Base-by-base conservation (phyloP, 2,329 filamentous ascomycete genomes). In the Trichoderma arundinaceum region DNA sequence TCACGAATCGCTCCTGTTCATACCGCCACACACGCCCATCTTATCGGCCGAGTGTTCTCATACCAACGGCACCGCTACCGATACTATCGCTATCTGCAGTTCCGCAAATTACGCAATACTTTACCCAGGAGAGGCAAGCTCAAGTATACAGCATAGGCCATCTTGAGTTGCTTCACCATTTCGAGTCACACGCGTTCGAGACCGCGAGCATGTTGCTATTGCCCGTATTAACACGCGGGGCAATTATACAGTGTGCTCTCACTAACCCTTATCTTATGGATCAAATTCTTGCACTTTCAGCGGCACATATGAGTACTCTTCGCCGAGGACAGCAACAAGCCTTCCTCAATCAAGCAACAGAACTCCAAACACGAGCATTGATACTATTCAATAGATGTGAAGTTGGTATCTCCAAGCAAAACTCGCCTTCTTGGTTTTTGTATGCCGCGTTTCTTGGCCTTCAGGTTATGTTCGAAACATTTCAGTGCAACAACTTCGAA, bases 381-480 rank as follows among this genome's bases (percentile, higher is more conserved):
- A 67, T 68, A 32, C 69, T 70, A 9, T 77, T 73, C 68, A 78
- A 72, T 49, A 28, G 64, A n/a, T 63, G 68, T 68, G 51, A 66
- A 70, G 22, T 41, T 48, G 35, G 54, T 1, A 44, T 68, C 4
- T 65, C 68, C 5, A 68, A 72, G 6, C 68, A 69, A 4, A 74
- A 74, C 62, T 73, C 72, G 28, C 73, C 72, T 46, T 69, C 74
- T 1, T 69, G 75, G 44, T 76, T 78, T 33, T 66, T 79, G 6
- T 81, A 80, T 66, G 73, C 77, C 4, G 70, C 73, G 6, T 44
- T 75, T 17, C 67, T 79, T 0, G 76, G 79, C 6, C 73, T 81
- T n/a, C 79, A 82, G 49, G 74, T 78, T 17, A 75, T 84, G 8
- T 78, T 76, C 68, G 80, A 83, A 46, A 75, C 76, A 3, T 73